These are phyloP conservation scores for Pyrus pyrifolia DNA, from an alignment of 306 rosid genomes.

Conservation along the genomic window DNA sequence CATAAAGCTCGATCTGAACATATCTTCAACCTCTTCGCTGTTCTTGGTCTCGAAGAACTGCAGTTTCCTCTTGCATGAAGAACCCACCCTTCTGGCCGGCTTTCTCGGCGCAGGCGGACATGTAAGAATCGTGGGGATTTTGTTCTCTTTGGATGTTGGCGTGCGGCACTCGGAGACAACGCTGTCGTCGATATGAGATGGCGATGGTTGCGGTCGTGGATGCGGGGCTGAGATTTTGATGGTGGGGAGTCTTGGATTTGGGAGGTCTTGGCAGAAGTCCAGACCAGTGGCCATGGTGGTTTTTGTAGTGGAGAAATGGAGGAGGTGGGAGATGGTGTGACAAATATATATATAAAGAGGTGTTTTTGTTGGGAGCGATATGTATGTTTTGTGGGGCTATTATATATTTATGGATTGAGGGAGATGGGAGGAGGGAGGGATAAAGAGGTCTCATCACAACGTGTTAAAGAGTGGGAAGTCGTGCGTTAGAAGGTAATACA, in stretches of 20 bases:
- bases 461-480: conserved; percentile 28
- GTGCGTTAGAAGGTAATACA: conserved; percentile 30
- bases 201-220: background rate
- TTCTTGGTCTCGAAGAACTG: conserved; percentile 40
- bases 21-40: conserved; percentile 38
- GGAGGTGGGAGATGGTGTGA: background rate
- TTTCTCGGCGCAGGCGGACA: conserved; percentile 59
- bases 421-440: background rate
- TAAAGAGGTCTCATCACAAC: background rate
- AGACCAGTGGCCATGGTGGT: conserved; percentile 40
- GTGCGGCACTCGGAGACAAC: conserved; percentile 24
- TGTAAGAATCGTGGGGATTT: conserved; percentile 19
- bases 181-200: background rate
- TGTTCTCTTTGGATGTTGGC: conserved; percentile 34
- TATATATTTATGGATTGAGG: background rate
- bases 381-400: background rate
- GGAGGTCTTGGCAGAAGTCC: conserved; percentile 32
- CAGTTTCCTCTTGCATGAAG: conserved; percentile 40
- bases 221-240: conserved; percentile 16
- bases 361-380: background rate
- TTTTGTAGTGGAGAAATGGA: background rate
- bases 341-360: background rate
- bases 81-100: conserved; percentile 16
- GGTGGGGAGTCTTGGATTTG: conserved; percentile 17
- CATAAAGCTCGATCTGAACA: conserved; percentile 31